Evolutionary conservation across 306 rosid species (phyloP).

Genomic region (Corylus avellana): DNA sequence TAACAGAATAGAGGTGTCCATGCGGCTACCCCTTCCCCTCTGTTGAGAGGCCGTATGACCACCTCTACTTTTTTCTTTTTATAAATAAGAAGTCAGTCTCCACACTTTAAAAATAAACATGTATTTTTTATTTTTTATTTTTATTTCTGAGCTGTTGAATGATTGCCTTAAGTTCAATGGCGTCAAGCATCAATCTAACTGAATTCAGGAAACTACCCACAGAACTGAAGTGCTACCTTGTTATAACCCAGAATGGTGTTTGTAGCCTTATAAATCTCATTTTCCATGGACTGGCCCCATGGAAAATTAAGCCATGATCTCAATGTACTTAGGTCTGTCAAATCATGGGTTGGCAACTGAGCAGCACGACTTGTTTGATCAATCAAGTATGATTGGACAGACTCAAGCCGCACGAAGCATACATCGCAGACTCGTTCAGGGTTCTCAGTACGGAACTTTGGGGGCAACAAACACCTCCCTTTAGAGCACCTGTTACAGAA

Average conservation of each 20-base stretch:
- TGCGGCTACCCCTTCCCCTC: no score
- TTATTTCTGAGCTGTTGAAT: neutral
- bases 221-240: constrained; percentile 12
- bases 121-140: neutral
- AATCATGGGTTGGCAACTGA: constrained; percentile 28
- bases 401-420: constrained; percentile 26
- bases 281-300: constrained; percentile 31
- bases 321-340: constrained; percentile 22
- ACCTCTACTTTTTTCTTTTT: no score
- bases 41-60: no score
- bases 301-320: constrained; percentile 34
- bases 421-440: constrained; percentile 27
- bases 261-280: constrained; percentile 29
- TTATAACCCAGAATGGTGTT: constrained; percentile 24
- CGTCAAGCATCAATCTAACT: neutral
- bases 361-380: constrained; percentile 17
- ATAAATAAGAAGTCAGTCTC: no score
- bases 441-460: constrained; percentile 18
- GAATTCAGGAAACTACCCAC: neutral
- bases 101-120: no score
- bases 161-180: neutral
- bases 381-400: constrained; percentile 21
- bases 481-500: constrained; percentile 23
- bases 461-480: constrained; percentile 20
- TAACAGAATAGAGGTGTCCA: no score